Evolutionary conservation across 139 green algal genomes (phyloP).

Genomic region (Eudorina sp.): DNA sequence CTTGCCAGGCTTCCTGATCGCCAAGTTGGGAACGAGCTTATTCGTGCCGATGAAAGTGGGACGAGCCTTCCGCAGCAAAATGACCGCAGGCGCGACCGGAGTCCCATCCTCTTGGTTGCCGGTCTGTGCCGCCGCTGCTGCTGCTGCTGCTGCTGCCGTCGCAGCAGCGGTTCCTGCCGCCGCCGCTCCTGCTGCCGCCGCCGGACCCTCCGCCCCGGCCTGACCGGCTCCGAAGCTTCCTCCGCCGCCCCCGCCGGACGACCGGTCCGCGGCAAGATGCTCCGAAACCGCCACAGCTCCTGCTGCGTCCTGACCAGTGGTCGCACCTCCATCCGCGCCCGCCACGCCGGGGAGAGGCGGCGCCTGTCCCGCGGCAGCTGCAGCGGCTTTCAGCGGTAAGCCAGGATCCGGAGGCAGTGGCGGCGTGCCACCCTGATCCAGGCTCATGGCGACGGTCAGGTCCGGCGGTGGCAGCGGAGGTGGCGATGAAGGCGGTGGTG

Average conservation of each 20-base stretch:
- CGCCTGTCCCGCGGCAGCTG: too few species aligned
- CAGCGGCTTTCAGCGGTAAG: background rate
- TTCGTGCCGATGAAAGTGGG: too few species aligned
- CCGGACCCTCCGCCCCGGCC: background rate
- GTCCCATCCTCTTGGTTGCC: too few species aligned
- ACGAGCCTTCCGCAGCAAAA: too few species aligned
- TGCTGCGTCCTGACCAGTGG: background rate
- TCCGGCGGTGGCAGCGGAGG: conserved; percentile 2
- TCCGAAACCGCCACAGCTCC: background rate
- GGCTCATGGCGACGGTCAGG: background rate
- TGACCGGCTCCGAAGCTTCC: background rate
- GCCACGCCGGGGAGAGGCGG: too few species aligned
- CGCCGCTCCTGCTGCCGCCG: background rate
- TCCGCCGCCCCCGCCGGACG: background rate
- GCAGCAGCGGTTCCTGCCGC: background rate
- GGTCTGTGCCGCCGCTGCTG: conserved; percentile 9
- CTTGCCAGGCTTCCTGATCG: too few species aligned
- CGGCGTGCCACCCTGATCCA: background rate
- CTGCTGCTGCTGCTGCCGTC: background rate
- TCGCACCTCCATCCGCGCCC: too few species aligned
- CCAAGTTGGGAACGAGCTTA: too few species aligned
- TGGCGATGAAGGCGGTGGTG: background rate
- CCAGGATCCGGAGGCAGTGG: background rate
- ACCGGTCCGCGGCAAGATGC: background rate
- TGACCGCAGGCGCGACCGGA: too few species aligned